Base-by-base conservation (phyloP, 495 filamentous ascomycete genomes). In the Penicillium coffeae region DNA sequence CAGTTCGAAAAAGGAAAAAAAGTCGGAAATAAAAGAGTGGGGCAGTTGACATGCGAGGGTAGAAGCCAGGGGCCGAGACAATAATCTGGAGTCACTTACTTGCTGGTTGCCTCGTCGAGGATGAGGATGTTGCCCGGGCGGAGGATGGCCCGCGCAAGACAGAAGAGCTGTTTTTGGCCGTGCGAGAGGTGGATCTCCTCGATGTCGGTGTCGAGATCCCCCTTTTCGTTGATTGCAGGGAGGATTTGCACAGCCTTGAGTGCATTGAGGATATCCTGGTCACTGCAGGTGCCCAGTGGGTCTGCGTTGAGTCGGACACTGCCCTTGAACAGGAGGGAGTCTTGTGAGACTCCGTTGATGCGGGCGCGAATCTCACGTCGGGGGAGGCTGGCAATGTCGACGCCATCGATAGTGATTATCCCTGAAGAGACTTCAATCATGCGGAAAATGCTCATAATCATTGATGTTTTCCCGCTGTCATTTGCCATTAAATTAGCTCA, bases 91-190 rank as follows among this genome's bases (percentile, higher is more conserved):
- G 2, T 41, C 21, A 60, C 68, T 55, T 59, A 79, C 76, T 58
- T 75, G 71, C 75, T 76, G 15, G 72, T 77, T 7, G 69, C 69
- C 54, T 79, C 75, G 35, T 79, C 76, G n/a, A 79, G 64, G 12
- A 78, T 64, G 14, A 79, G 60, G 42, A 79, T 70, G 34, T 66
- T 70, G 13, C 71, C 66, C 14, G 49, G 56, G 20, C 75, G 63
- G 22, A 88, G 63, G 8, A 88, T 62, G 0, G 79, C 83, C 2
- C 83, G 71, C 3, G 77, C 81, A n/a, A 88, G 70, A 50, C 76
- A 78, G 53, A 87, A 76, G 3, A 88, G 74, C 64, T 87, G 84
- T 30, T 70, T 70, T 53, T 88, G 83, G 0, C 84, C 84, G 38
- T 78, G 75, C 0, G 76, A 82, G 3, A 86, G 70, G 50, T 69